Base-by-base conservation (phyloP, 805 yeast species). In the Starmerella geochares region DNA sequence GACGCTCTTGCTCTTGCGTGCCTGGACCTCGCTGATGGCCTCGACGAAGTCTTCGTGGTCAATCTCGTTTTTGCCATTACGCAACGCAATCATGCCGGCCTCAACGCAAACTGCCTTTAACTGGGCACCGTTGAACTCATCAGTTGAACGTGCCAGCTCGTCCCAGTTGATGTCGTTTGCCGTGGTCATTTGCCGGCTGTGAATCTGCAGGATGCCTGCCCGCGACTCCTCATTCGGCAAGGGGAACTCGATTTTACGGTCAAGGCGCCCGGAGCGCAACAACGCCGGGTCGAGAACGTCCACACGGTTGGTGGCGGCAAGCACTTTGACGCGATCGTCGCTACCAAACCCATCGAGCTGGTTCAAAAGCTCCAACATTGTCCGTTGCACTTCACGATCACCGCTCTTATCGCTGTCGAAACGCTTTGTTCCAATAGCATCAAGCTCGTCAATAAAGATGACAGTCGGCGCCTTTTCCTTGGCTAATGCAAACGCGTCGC, bases 121-220 rank as follows among this genome's bases (percentile, higher is more conserved):
- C 70, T 92, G 98, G 1, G 99, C 99, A 65, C 99, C 99, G 64
- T 92, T 92, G 68, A 92, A 92, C 69, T 92, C 99, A 67, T 92
- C 98, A 0, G 98, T 92, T 7, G 95, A 85, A 65, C 98, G 78
- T 3, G 99, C 97, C 65, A 92, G 77, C 71, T 92, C 98, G 67
- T 87, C 85, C 98, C 98, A 92, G 71, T 92, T 92, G 56, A 92
- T 87, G 53, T 79, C 82, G 47, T 60, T 64, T 66, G 86, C 95
- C 51, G 88, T 83, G 44, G 94, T 86, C 86, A 92, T 85, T 65
- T 92, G 94, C 66, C 98, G 80, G 11, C 98, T 88, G 67, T 92
- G 99, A 63, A 92, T 92, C 71, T 90, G 95, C 64, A 92, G 73
- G 64, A 92, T 94, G 52, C 92, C 90, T 38, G 95, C 96, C 67